Evolutionary conservation across 1,284 basidiomycete genomes (phyloP).

Genomic region (Rhodotorula sp.): DNA sequence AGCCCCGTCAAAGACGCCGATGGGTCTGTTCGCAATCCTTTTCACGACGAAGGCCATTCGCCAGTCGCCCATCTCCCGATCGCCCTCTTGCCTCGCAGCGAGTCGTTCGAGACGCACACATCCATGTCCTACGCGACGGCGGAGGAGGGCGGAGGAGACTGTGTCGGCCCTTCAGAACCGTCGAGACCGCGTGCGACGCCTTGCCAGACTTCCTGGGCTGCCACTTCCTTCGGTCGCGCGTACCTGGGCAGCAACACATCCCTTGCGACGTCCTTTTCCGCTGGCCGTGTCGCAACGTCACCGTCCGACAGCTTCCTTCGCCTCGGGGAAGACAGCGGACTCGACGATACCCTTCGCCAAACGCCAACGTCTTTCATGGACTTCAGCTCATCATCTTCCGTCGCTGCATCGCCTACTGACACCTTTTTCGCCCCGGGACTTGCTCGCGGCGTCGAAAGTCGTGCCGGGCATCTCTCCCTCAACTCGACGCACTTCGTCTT

Average conservation of each 20-base stretch:
- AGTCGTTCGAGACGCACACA: neutral
- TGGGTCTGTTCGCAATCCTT: neutral
- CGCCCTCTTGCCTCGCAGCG: neutral
- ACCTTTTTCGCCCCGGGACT: neutral
- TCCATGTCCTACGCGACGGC: neutral
- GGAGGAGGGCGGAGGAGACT: neutral
- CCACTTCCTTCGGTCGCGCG: constrained; percentile 18
- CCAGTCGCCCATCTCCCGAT: neutral
- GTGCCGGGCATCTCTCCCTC: constrained; percentile 15
- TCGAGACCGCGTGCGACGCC: constrained; percentile 13
- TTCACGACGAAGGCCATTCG: neutral
- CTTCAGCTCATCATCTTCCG: constrained; percentile 3
- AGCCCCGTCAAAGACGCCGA: no score
- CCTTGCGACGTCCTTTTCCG: neutral
- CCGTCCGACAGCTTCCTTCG: constrained; percentile 19
- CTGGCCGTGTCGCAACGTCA: neutral
- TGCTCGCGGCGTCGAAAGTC: no score
- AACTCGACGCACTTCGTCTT: constrained; percentile 9
- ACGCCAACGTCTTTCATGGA: constrained; percentile 17
- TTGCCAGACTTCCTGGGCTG: constrained; percentile 5
- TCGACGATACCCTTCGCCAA: neutral
- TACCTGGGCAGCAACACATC: constrained; percentile 7
- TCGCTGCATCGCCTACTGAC: neutral
- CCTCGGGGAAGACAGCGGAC: neutral
- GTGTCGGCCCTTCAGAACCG: neutral